These are phyloP conservation scores for Erodium texanum DNA, from an alignment of 441 rosid genomes.

Conservation along the genomic window DNA sequence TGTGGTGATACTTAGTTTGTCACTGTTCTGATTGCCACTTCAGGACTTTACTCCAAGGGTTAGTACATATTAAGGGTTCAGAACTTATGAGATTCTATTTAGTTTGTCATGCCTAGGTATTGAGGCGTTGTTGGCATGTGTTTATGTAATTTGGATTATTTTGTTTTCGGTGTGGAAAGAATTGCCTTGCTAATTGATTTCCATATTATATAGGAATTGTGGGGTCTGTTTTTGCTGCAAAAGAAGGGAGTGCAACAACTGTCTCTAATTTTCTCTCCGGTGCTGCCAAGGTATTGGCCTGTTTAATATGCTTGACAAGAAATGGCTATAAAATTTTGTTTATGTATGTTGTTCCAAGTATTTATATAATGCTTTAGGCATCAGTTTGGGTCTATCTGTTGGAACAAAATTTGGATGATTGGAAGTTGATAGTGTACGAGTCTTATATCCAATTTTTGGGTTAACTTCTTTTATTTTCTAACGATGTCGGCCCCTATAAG, in stretches of 20 bases:
- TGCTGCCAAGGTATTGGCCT: slow-evolving; percentile 51
- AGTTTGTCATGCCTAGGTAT: background rate
- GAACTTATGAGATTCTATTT: background rate
- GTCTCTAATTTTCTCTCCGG: slow-evolving; percentile 57
- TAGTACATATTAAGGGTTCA: background rate
- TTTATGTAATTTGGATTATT: background rate
- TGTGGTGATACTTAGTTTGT: background rate
- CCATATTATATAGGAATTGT: slow-evolving; percentile 44
- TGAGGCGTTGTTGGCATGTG: background rate
- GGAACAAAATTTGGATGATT: too few species aligned
- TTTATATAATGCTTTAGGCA: background rate
- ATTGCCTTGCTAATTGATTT: background rate
- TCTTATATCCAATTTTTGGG: too few species aligned
- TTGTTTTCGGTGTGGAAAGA: background rate
- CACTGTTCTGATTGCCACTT: too few species aligned
- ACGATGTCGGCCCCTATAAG: background rate
- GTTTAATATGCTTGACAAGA: background rate
- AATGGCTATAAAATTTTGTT: background rate
- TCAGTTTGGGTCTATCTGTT: too few species aligned
- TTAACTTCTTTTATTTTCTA: background rate
- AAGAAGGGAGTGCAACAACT: slow-evolving; percentile 48
- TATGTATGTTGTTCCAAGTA: background rate
- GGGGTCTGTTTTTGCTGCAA: slow-evolving; percentile 70
- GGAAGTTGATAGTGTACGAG: too few species aligned
- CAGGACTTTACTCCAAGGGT: background rate